phyloP scores from a whole-genome alignment of 179 eudicot genomes.

The Pouteria campechiana region DNA sequence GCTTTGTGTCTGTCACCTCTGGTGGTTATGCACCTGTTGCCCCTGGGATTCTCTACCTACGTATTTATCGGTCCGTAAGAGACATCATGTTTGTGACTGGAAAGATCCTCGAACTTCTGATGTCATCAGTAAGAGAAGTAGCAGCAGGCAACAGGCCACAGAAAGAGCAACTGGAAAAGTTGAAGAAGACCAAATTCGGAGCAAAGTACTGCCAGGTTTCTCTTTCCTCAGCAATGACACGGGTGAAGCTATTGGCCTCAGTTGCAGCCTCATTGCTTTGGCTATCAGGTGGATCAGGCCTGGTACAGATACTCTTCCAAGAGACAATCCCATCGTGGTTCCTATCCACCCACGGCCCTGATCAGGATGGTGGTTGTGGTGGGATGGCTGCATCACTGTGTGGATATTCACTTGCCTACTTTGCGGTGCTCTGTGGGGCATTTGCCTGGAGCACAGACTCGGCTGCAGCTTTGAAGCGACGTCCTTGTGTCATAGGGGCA shows the following conservation, averaged over 20 bases:
- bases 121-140: constrained; percentile 73
- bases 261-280: constrained; percentile 80
- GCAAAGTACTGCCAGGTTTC: constrained; percentile 43
- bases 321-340: constrained; percentile 98
- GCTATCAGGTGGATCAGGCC: constrained; percentile 75
- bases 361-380: constrained; percentile 26
- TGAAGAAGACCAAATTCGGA: constrained; percentile 28
- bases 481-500: constrained; percentile 45
- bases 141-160: constrained; percentile 20
- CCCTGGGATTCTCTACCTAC: constrained; percentile 80
- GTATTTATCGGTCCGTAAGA: constrained; percentile 62
- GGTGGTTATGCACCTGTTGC: constrained; percentile 94
- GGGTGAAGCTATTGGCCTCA: constrained; percentile 81
- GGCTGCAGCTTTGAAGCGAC: constrained; percentile 37
- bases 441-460: constrained; percentile 77
- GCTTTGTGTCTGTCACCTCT: constrained; percentile 62
- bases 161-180: constrained; percentile 32
- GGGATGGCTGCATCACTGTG: constrained; percentile 36
- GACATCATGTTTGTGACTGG: constrained; percentile 84
- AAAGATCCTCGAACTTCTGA: constrained; percentile 59
- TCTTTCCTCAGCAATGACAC: constrained; percentile 44
- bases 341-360: constrained; percentile 52
- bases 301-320: constrained; percentile 65
- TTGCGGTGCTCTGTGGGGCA: constrained; percentile 55
- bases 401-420: constrained; percentile 82